These are phyloP conservation scores for Phytophthora gonapodyides DNA, from an alignment of 352 stramenopile genomes.

Conservation along the genomic window DNA sequence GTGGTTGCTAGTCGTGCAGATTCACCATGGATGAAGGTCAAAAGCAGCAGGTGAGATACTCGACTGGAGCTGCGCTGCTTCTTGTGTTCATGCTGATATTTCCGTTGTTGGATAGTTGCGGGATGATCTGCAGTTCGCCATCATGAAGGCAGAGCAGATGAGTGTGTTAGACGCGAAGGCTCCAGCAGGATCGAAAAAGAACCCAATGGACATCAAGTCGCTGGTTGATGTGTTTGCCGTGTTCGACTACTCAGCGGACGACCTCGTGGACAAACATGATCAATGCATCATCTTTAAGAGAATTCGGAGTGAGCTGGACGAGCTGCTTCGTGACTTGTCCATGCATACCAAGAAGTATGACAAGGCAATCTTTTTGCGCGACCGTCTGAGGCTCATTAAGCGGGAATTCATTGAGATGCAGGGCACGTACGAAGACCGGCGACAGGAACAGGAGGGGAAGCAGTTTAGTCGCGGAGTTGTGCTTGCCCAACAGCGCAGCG, in stretches of 20 bases:
- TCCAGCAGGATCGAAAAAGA: constrained; percentile 36
- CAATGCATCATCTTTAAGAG: constrained; percentile 73
- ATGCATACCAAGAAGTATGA: constrained; percentile 73
- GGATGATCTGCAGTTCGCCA: constrained; percentile 75
- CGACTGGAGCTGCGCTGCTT: background rate
- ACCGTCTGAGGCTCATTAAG: constrained; percentile 67
- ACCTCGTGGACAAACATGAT: constrained; percentile 75
- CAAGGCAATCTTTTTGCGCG: constrained; percentile 66
- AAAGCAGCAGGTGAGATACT: constrained; percentile 52
- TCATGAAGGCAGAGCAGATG: constrained; percentile 64
- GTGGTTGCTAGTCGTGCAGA: background rate
- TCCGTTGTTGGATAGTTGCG: constrained; percentile 45
- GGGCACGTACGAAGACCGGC: constrained; percentile 53
- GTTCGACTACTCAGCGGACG: constrained; percentile 63
- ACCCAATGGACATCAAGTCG: constrained; percentile 69
- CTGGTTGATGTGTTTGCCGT: constrained; percentile 73
- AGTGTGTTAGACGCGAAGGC: constrained; percentile 52
- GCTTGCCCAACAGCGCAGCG: constrained; percentile 45
- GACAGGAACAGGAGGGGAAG: constrained; percentile 51
- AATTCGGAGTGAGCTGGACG: constrained; percentile 61
- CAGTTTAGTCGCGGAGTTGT: constrained; percentile 55
- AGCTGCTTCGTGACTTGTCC: constrained; percentile 56
- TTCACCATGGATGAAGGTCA: constrained; percentile 57
- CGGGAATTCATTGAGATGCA: constrained; percentile 73
- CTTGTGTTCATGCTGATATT: constrained; percentile 3